Evolutionary conservation across 345 rosid genomes (phyloP), one percentile per base, ranked within the genome.

Genomic region (Anacardium occidentale): DNA sequence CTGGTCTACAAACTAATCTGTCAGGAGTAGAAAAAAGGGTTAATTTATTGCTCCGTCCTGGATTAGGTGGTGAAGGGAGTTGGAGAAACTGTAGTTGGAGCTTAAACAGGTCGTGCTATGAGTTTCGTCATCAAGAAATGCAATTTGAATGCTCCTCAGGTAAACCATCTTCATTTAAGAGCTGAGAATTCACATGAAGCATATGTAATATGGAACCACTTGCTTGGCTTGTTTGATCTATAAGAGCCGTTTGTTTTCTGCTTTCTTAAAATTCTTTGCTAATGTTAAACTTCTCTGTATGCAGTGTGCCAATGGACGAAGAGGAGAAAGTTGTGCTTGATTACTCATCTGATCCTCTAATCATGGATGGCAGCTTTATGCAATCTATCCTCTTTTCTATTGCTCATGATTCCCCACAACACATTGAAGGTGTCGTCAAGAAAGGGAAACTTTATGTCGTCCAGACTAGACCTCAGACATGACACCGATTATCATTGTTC

Each of bases 21-120:
- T 51, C 26, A 20, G 14, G 14, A 40, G 55, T 65, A 69, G 75
- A 66, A 18, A 68, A 42, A 54, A 56, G 25, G 58, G 25, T 18
- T 58, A 59, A 78, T 47, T 70, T 70, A 18, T 37, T 45, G 51
- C 66, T 68, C 24, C 54, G 54, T 81, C 70, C 22, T 72, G 55
- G 51, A 68, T n/a, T 69, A 95, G 99, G 93, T 92, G 65, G 99
- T 95, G 69, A 86, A 85, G 78, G 99, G 99, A 52, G 98, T 95
- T 18, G 99, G 99, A 78, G 98, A 95, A 81, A 95, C 98, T 71
- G 83, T 95, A 12, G 99, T 95, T 50, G 99, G 99, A 84, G 99
- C 99, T 64, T 95, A 95, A 78, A 98, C 99, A 2, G 99, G 99
- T 21, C 98, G 99, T 13, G 94, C 99, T 69, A 78, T 95, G 83